Conservation (phyloP, 2,329 filamentous ascomycete species). For the Aspergillus caelatus region DNA sequence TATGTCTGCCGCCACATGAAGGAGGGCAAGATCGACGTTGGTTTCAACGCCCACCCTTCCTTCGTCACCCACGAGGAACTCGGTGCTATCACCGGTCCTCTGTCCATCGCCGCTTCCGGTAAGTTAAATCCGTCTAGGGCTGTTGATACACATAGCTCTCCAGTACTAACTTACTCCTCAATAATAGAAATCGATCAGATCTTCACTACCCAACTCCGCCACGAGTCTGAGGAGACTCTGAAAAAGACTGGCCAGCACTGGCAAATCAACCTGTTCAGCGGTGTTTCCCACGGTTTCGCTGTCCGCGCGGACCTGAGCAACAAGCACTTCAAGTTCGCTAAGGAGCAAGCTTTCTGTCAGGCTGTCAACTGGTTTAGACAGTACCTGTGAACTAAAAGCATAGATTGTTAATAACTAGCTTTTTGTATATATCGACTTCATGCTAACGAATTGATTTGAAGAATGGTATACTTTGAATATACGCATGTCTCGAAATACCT, state of each 20-base stretch:
- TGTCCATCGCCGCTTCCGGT: constrained; percentile 65
- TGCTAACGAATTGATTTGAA: constrained; percentile 15
- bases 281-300: constrained; percentile 74
- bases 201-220: constrained; percentile 65
- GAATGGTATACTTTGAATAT: neutral
- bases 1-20: constrained; percentile 71
- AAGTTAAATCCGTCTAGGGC: constrained; percentile 23
- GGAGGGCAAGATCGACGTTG: constrained; percentile 66
- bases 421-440: constrained; percentile 2
- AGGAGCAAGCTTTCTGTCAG: constrained; percentile 80
- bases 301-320: constrained; percentile 67
- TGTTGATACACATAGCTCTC: neutral
- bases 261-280: constrained; percentile 76
- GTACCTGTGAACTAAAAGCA: constrained; percentile 47
- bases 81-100: constrained; percentile 64
- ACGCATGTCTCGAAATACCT: neutral
- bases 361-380: constrained; percentile 77
- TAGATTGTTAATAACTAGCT: neutral
- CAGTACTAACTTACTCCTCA: constrained; percentile 9
- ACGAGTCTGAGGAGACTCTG: constrained; percentile 67
- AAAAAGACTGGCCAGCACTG: constrained; percentile 62
- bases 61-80: constrained; percentile 72
- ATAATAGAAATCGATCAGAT: constrained; percentile 63
- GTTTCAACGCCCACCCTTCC: constrained; percentile 75
- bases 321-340: constrained; percentile 66